Conservation (phyloP, 768 basidiomycete genomes). For the Paxillus rubicundulus region DNA sequence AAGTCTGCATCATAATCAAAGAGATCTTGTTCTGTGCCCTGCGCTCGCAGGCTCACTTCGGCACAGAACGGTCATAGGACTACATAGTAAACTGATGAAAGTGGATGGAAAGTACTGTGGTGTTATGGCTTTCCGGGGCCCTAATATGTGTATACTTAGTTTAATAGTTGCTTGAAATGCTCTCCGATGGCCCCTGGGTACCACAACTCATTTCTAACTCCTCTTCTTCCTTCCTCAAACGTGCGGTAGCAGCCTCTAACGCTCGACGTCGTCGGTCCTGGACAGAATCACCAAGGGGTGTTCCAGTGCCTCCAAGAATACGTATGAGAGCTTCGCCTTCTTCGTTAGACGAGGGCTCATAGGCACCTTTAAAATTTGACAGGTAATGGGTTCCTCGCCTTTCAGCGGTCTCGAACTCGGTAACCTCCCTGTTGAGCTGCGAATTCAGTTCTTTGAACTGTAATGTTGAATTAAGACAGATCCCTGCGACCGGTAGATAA, state of each 20-base stretch:
- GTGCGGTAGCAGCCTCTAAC: slow-evolving; percentile 59
- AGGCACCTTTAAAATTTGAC: slow-evolving; percentile 32
- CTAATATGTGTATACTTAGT: background rate
- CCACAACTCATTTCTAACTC: slow-evolving; percentile 73
- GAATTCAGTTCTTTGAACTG: slow-evolving; percentile 80
- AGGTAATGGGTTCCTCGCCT: slow-evolving; percentile 56
- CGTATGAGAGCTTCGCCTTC: slow-evolving; percentile 54
- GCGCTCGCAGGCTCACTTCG: too few species aligned
- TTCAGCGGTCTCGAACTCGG: slow-evolving; percentile 58
- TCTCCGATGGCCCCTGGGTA: slow-evolving; percentile 33
- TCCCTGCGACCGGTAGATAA: background rate
- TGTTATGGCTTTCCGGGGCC: background rate
- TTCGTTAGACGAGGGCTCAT: slow-evolving; percentile 53
- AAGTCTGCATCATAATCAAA: too few species aligned
- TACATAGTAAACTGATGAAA: too few species aligned
- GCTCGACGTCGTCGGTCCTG: slow-evolving; percentile 58
- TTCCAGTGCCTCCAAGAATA: slow-evolving; percentile 50
- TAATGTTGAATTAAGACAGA: background rate
- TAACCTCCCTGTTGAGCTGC: slow-evolving; percentile 67
- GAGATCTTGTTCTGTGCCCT: too few species aligned
- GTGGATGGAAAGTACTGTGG: background rate
- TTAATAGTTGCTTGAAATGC: background rate
- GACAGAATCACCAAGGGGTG: slow-evolving; percentile 39
- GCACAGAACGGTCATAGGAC: too few species aligned
- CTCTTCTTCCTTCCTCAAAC: slow-evolving; percentile 64